Base-by-base conservation (phyloP, 768 basidiomycete genomes). In the Obba rivulosa region DNA sequence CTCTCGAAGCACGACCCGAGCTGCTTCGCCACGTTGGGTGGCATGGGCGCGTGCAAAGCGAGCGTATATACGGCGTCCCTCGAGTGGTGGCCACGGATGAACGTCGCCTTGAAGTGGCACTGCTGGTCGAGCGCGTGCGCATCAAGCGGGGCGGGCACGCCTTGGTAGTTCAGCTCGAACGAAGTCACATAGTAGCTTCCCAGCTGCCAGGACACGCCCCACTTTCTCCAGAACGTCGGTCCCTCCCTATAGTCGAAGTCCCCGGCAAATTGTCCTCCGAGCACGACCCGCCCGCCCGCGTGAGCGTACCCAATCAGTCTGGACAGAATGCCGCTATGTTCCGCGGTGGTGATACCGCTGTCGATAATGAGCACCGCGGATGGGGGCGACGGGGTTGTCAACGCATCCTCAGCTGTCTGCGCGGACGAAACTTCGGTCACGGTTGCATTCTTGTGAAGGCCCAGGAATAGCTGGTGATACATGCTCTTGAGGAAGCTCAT, bases 21-120 rank as follows among this genome's bases (percentile, higher is more conserved):
- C n/a, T 39, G 38, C 28, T 31, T 5, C 28, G 28, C 28, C 5
- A 31, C 7, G 28, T 31, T 5, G 7, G 28, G 28, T 13, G 23
- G 24, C 25, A 34, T 36, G 2, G 58, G 20, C 2, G 52, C 35
- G 34, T 55, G 55, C 3, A 59, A 53, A 34, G 50, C 10, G 58
- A 59, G 41, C 57, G 42, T 14, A 43, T 55, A 8, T 34, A 41
- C 23, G 36, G 35, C 0, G 73, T 39, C 38, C 7, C 38, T 14
- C 64, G 63, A 20, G 55, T 52, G 4, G 61, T 52, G 8, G 50
- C 34, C 34, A 69, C 62, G 34, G 59, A 57, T 41, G 53, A 55
- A 43, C 71, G 49, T 47, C 69, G 66, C 4, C 69, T 51, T 0
- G 69, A 62, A 53, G 72, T 74, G 69, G 73, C 72, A 51, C 69